Base-by-base conservation (phyloP, 2,329 filamentous ascomycete genomes). In the Penicillium sp. region DNA sequence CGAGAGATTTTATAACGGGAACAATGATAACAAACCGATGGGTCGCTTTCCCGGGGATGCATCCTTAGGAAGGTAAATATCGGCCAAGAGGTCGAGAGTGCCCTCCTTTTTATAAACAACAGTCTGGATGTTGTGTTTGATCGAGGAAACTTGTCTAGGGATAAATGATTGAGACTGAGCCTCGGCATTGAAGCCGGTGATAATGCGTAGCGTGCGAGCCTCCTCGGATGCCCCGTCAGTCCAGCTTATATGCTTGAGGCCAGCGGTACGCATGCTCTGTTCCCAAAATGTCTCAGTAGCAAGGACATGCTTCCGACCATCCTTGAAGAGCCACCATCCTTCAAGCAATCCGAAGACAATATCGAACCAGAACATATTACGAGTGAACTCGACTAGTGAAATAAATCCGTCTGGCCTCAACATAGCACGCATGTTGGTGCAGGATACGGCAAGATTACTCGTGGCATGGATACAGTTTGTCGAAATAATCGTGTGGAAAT, bases 321-420 rank as follows among this genome's bases (percentile, higher is more conserved):
- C 71, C 0, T 70, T 62, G 45, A 72, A 72, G 0, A 70, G 59
- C 73, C 73, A 75, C 73, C 73, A 75, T 1, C 72, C 73, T 35
- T 73, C 71, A 1, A 75, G 59, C 2, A 74, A 55, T 3, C 73
- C 73, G 52, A 72, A 70, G 11, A 73, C 63, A 9, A 74, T 26
- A 57, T 75, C 71, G 16, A 65, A 57, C 65, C 66, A 71, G 56
- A 56, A 62, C 14, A 71, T 47, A 18, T 61, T 62, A 11, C 58
- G 38, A 0, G 69, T 74, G n/a, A 72, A 38, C 51, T 73, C 72
- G 1, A 69, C 18, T 0, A 74, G 23, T 8, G 8, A 20, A 1
- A 52, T 4, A 16, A 52, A 28, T 6, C 47, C 47, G 26, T 47
- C 48, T 16, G 40, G 14, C 14, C 11, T 28, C 16, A 56, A n/a